These are phyloP conservation scores for Pelargonium fulgidum DNA, from an alignment of 441 rosid genomes.

Conservation along the genomic window DNA sequence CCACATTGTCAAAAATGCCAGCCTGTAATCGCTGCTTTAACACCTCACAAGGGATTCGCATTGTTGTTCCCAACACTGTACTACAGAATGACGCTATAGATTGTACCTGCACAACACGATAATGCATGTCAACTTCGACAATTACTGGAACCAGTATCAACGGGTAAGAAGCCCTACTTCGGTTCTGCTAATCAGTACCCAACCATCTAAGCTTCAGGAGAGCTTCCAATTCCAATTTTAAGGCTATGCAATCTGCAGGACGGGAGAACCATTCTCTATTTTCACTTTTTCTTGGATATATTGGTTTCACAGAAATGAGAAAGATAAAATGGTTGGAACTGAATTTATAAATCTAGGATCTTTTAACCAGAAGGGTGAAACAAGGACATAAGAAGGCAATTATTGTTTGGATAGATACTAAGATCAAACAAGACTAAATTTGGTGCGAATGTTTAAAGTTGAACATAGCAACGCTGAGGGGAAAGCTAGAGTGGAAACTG, in stretches of 20 bases:
- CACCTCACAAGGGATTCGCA: slow-evolving; percentile 94
- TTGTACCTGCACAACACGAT: slow-evolving; percentile 57
- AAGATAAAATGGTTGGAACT: background rate
- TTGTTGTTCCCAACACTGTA: slow-evolving; percentile 87
- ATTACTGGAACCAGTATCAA: background rate
- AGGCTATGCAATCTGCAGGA: background rate
- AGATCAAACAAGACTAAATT: background rate
- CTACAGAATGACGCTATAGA: slow-evolving; percentile 89
- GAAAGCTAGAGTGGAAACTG: background rate
- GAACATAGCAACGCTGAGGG: too few relatives aligned
- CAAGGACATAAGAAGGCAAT: background rate
- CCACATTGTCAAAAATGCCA: slow-evolving; percentile 76
- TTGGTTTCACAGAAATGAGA: background rate
- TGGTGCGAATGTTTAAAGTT: background rate
- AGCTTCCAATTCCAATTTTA: too few relatives aligned
- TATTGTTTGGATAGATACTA: too few relatives aligned
- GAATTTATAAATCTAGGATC: too few relatives aligned
- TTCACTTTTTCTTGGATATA: background rate
- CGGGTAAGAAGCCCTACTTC: background rate
- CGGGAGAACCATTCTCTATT: background rate
- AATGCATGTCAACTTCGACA: slow-evolving; percentile 3
- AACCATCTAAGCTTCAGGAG: background rate
- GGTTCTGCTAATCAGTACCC: background rate
- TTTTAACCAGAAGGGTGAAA: too few relatives aligned
- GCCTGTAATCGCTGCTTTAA: slow-evolving; percentile 96